Conservation (phyloP, 176 grass and related monocot genomes). For the Metroxylon sagu region DNA sequence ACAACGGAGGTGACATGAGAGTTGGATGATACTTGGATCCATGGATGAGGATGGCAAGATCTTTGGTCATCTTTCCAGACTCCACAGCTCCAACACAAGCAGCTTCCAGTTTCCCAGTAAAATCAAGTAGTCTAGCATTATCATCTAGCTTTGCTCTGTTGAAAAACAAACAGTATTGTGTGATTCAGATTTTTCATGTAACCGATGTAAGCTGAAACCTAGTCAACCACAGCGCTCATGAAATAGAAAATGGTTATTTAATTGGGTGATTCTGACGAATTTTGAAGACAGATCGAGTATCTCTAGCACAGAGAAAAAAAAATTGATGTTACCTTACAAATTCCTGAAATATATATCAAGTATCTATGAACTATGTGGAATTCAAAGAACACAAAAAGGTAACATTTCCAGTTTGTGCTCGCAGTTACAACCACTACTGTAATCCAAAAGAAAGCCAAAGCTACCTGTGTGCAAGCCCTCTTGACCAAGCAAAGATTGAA, state of each 20-base stretch:
- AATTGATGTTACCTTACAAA: too few species aligned
- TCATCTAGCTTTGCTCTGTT: constrained; percentile 57
- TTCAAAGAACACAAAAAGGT: background rate
- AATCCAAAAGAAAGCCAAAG: too few species aligned
- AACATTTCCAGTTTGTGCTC: background rate
- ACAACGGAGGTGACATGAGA: background rate
- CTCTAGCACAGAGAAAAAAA: too few species aligned
- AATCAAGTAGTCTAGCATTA: constrained; percentile 39
- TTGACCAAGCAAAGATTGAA: constrained; percentile 75
- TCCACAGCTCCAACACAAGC: constrained; percentile 62
- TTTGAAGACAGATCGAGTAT: too few species aligned
- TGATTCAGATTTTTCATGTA: background rate
- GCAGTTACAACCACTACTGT: background rate
- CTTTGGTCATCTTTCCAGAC: constrained; percentile 83
- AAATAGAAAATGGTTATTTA: too few species aligned
- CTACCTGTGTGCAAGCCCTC: constrained; percentile 61
- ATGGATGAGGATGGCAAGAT: constrained; percentile 62
- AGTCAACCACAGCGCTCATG: too few species aligned
- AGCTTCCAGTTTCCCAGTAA: constrained; percentile 48
- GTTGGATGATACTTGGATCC: constrained; percentile 36
- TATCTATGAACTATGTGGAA: too few species aligned
- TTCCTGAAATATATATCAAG: too few species aligned
- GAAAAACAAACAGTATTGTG: background rate
- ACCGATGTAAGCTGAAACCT: too few species aligned
- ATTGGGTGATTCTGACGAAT: too few species aligned